Evolutionary conservation across 192 early-diverging fungal genomes (phyloP).

Genomic region (Geranomyces variabilis): DNA sequence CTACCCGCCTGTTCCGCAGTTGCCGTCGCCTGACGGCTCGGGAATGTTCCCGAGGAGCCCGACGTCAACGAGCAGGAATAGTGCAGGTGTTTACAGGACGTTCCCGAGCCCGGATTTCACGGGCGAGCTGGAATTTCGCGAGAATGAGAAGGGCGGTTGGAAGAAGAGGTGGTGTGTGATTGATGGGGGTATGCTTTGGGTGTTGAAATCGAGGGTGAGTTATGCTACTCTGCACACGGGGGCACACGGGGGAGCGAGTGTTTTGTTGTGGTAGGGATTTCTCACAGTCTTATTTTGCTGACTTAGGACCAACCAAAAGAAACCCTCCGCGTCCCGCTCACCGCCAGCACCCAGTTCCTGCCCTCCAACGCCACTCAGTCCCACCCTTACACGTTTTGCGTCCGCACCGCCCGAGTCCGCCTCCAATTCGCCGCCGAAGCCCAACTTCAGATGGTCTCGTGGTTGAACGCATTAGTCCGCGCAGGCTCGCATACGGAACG

Average conservation of each 20-base stretch:
- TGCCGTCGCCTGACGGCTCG: too few species aligned
- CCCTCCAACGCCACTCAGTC: neutral
- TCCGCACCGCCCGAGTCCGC: slow-evolving; percentile 8
- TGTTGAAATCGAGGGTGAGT: slow-evolving; percentile 30
- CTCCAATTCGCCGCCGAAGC: slow-evolving; percentile 32
- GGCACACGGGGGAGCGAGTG: too few species aligned
- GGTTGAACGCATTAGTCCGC: slow-evolving; percentile 36
- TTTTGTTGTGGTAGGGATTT: too few species aligned
- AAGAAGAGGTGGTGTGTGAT: slow-evolving; percentile 43
- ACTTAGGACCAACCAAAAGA: neutral
- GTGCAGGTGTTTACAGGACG: too few species aligned
- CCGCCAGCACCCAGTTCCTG: slow-evolving; percentile 5
- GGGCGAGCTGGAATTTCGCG: slow-evolving; percentile 27
- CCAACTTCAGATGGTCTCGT: slow-evolving; percentile 33
- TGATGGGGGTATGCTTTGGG: slow-evolving; percentile 15
- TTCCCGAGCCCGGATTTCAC: slow-evolving; percentile 26
- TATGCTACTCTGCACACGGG: too few species aligned
- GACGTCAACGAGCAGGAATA: too few species aligned
- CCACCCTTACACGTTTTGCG: slow-evolving; percentile 1
- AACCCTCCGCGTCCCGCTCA: neutral
- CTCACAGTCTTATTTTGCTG: neutral
- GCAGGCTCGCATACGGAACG: slow-evolving; percentile 32
- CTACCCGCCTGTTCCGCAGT: too few species aligned
- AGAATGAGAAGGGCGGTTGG: slow-evolving; percentile 5
- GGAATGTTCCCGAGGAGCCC: too few species aligned